Conservation (phyloP, 148 eudicot species). For the Rhododendron henanense region DNA sequence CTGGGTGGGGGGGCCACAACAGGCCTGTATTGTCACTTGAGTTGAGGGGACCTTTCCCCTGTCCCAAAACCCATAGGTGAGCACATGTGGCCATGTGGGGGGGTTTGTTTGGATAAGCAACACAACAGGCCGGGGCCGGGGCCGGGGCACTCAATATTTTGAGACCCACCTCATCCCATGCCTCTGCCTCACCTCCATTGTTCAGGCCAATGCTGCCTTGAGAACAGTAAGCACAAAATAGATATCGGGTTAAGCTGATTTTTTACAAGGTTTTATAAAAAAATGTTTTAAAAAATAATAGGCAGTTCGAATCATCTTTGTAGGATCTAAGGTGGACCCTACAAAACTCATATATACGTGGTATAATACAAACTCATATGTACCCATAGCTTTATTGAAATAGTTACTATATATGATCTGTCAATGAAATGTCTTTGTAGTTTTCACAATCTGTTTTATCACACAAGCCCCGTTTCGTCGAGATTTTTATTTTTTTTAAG, state of each 20-base stretch:
- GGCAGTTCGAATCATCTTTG: accelerated
- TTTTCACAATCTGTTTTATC: background rate
- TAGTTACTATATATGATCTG: background rate
- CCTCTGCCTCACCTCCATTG: background rate
- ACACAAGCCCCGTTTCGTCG: too few species aligned
- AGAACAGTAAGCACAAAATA: too few species aligned
- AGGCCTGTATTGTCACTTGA: background rate
- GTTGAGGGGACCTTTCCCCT: background rate
- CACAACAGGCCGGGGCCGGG: too few species aligned
- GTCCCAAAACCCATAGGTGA: background rate
- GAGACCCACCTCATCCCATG: background rate
- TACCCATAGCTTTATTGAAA: too few species aligned
- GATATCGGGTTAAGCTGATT: too few species aligned
- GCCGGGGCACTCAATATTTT: background rate
- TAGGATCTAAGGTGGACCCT: accelerated
- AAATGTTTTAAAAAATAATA: too few species aligned
- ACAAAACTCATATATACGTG: too few species aligned
- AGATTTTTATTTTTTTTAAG: too few species aligned
- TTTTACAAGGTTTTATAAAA: too few species aligned
- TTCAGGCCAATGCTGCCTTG: background rate
- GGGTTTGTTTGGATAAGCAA: background rate
- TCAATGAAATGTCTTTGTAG: background rate
- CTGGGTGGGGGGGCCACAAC: background rate
- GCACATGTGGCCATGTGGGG: background rate
- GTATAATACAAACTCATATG: too few species aligned